A percentile compares a stretch with the other conserved stretches of the same genome.
Conservation (phyloP, 495 filamentous ascomycete genomes). For the Mycothermus thermophilus region DNA sequence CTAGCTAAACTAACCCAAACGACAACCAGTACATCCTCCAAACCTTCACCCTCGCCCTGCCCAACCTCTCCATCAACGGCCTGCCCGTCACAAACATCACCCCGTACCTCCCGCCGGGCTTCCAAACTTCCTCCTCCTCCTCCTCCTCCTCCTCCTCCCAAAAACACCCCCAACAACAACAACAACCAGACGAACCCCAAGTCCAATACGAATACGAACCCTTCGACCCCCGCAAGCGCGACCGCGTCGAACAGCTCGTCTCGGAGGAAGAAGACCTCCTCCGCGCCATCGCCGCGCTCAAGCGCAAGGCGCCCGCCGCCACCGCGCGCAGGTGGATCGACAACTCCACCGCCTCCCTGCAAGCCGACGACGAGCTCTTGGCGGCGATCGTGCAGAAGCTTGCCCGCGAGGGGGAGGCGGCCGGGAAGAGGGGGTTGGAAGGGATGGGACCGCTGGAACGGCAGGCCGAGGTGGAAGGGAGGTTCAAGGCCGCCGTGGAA, state of each 20-base stretch:
- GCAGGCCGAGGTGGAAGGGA: conserved; percentile 35
- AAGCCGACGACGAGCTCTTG: conserved; percentile 35
- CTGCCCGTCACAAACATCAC: conserved; percentile 32
- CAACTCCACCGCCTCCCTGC: conserved; percentile 29
- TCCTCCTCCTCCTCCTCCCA: no score
- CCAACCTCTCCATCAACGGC: conserved; percentile 73
- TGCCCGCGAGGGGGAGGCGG: conserved; percentile 8
- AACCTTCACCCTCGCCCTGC: conserved; percentile 54
- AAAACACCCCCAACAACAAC: conserved; percentile 22
- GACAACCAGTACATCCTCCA: conserved; percentile 52
- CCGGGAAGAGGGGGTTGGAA: conserved; percentile 12
- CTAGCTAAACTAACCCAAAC: background rate
- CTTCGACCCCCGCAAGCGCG: conserved; percentile 57
- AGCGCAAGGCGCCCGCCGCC: conserved; percentile 50
- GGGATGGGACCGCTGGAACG: conserved; percentile 26
- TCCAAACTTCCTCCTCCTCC: conserved; percentile 28
- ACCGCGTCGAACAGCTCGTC: conserved; percentile 50
- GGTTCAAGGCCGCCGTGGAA: conserved; percentile 38
- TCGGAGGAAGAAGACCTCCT: conserved; percentile 62
- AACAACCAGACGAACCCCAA: conserved; percentile 9
- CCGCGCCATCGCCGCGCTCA: conserved; percentile 53
- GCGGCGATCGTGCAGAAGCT: conserved; percentile 14
- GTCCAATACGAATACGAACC: conserved; percentile 62
- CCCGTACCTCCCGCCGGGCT: conserved; percentile 2
- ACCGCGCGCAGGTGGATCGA: conserved; percentile 44